Conservation (phyloP, 192 early-diverging fungal genomes). For the Rhizoclosmatium globosum region DNA sequence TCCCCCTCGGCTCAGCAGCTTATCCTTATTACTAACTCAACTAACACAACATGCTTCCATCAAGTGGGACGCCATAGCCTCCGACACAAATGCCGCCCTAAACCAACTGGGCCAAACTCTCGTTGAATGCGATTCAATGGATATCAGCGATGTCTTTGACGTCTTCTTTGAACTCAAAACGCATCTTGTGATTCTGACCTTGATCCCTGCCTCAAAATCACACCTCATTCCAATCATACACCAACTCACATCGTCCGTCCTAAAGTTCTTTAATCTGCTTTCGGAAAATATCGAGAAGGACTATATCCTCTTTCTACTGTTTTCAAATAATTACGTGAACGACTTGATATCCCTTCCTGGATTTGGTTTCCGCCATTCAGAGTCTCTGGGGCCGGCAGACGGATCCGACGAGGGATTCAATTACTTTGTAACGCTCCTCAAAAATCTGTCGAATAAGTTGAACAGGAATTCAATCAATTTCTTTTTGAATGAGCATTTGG, state of each 20-base stretch:
- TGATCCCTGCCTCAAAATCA: background rate
- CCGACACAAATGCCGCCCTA: background rate
- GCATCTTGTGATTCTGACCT: slow-evolving; percentile 1
- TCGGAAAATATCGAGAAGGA: slow-evolving; percentile 17
- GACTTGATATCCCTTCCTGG: slow-evolving; percentile 53
- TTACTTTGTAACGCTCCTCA: slow-evolving; percentile 75
- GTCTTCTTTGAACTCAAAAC: slow-evolving; percentile 16
- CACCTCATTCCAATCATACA: background rate
- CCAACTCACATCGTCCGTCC: background rate
- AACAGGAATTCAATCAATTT: slow-evolving; percentile 68
- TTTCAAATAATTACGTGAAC: slow-evolving; percentile 82
- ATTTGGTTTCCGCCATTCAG: background rate
- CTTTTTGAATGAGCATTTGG: slow-evolving; percentile 65
- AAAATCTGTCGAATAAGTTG: slow-evolving; percentile 73
- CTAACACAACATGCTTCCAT: too few species aligned
- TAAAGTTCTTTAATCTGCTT: background rate
- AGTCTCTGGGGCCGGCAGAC: background rate
- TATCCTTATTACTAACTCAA: too few species aligned
- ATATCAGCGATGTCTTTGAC: background rate
- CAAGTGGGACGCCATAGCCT: too few species aligned
- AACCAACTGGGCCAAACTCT: background rate
- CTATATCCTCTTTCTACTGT: slow-evolving; percentile 60
- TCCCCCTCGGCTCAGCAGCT: too few species aligned
- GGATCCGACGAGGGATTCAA: slow-evolving; percentile 64
- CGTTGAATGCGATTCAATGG: slow-evolving; percentile 1